A percentile compares a stretch with the other conserved stretches of the same genome.
phyloP scores from a whole-genome alignment of 352 stramenopile species.

The Phytophthora pluvialis region DNA sequence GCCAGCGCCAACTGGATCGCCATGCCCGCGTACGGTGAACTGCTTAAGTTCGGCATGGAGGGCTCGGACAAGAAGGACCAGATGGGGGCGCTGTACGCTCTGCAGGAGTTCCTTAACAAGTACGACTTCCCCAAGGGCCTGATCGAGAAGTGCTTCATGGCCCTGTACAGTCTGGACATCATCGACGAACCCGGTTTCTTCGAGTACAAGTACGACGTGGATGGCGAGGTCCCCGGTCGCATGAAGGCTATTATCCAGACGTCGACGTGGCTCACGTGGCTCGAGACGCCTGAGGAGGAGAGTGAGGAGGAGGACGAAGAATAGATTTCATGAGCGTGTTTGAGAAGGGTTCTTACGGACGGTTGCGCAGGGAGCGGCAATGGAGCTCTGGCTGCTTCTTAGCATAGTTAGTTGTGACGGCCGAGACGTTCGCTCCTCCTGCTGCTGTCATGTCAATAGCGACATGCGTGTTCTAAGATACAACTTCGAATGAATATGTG shows the following conservation, averaged over 20 bases:
- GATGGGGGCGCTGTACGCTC: conserved; percentile 73
- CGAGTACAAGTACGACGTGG: conserved; percentile 89
- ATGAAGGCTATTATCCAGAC: conserved; percentile 89
- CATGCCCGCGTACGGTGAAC: conserved; percentile 59
- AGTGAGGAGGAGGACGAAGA: conserved; percentile 83
- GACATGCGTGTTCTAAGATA: conserved; percentile 30
- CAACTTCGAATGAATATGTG: conserved; percentile 42
- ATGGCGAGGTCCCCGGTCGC: conserved; percentile 68
- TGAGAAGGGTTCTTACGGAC: conserved; percentile 22
- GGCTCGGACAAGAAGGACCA: conserved; percentile 65
- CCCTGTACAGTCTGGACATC: conserved; percentile 84
- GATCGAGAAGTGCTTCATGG: conserved; percentile 88
- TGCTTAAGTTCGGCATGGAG: conserved; percentile 65
- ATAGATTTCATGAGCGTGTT: conserved; percentile 56
- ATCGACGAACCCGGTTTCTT: conserved; percentile 83
- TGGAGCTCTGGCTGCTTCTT: conserved; percentile 16
- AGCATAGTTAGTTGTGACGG: conserved; percentile 17
- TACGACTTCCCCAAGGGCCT: conserved; percentile 82
- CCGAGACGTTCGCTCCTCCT: conserved; percentile 5
- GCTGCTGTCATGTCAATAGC: conserved; percentile 20
- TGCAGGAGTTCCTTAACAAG: conserved; percentile 78
- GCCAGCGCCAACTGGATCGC: conserved; percentile 84
- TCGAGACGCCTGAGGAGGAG: conserved; percentile 78
- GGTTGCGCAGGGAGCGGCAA: conserved; percentile 11
- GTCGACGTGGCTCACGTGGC: conserved; percentile 82